Conservation (phyloP, 495 filamentous ascomycete species). For the Schizothecium vesticola region DNA sequence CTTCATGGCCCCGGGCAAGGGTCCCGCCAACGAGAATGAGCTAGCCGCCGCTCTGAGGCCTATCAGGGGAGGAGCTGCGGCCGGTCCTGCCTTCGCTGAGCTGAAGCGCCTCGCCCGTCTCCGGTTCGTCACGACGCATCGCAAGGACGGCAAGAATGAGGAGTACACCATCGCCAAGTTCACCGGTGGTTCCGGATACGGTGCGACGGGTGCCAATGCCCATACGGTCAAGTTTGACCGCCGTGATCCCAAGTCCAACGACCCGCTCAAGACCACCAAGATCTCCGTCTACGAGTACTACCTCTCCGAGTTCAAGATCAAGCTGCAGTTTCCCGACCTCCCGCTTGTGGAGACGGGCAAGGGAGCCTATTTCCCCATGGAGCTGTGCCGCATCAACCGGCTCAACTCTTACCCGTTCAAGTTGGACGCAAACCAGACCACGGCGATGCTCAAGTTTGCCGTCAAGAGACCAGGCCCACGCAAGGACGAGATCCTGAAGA, state of each 20-base stretch:
- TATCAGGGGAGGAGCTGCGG: slow-evolving; percentile 7
- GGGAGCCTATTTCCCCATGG: slow-evolving; percentile 69
- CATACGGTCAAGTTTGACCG: slow-evolving; percentile 54
- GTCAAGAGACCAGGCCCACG: slow-evolving; percentile 59
- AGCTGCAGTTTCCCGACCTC: slow-evolving; percentile 43
- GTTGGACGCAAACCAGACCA: slow-evolving; percentile 63
- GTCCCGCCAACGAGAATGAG: neutral
- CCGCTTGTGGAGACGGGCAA: slow-evolving; percentile 69
- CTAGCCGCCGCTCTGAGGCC: slow-evolving; percentile 18
- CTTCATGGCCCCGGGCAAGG: slow-evolving; percentile 5
- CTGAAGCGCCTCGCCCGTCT: slow-evolving; percentile 57
- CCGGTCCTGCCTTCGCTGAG: slow-evolving; percentile 40
- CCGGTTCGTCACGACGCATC: slow-evolving; percentile 60
- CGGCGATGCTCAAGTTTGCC: slow-evolving; percentile 84
- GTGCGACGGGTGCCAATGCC: slow-evolving; percentile 43
- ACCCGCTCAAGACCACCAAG: slow-evolving; percentile 36
- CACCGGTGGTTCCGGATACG: slow-evolving; percentile 28
- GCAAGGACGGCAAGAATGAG: slow-evolving; percentile 32
- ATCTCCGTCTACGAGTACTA: slow-evolving; percentile 66
- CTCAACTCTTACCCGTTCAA: slow-evolving; percentile 79
- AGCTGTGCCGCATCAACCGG: slow-evolving; percentile 49
- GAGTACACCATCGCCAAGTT: slow-evolving; percentile 61
- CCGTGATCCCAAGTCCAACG: slow-evolving; percentile 43
- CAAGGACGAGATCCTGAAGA: slow-evolving; percentile 54
- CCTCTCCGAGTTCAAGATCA: slow-evolving; percentile 54